phyloP scores from a whole-genome alignment of 2,329 filamentous ascomycete genomes.

The Microdochium paspali region DNA sequence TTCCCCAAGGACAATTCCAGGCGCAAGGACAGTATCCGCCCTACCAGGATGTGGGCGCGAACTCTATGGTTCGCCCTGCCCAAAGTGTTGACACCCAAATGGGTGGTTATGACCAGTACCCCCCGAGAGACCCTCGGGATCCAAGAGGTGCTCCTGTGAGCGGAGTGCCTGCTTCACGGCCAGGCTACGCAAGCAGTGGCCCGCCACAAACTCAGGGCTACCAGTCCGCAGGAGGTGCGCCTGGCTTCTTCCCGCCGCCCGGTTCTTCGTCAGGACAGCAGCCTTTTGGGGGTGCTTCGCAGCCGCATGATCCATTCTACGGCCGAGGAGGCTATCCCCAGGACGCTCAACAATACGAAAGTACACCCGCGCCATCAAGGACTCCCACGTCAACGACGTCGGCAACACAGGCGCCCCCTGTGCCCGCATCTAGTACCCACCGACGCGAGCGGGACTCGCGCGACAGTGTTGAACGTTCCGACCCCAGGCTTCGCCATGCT shows the following conservation, averaged over 20 bases:
- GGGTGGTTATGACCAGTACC: background rate
- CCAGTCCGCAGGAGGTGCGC: conserved; percentile 3
- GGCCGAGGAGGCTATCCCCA: conserved; percentile 48
- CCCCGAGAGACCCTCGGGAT: background rate
- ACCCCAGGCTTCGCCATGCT: conserved; percentile 17
- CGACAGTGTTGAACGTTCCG: conserved; percentile 7
- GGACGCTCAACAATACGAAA: conserved; percentile 35
- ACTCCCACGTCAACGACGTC: conserved; percentile 12
- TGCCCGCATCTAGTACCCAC: conserved; percentile 17
- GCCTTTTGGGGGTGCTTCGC: conserved; percentile 15
- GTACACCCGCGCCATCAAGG: conserved; percentile 26
- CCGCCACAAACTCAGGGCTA: background rate
- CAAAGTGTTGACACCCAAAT: background rate
- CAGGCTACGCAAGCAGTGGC: background rate
- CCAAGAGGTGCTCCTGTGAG: background rate
- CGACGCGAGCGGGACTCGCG: conserved; percentile 14
- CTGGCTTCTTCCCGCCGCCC: conserved; percentile 23
- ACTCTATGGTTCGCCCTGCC: background rate
- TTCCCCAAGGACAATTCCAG: background rate
- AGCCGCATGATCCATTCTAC: conserved; percentile 43
- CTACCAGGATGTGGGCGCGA: background rate
- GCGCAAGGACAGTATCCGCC: background rate
- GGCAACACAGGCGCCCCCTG: conserved; percentile 19
- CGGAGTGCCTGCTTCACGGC: background rate
- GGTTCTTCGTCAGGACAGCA: background rate